Percentiles rank a stretch among this genome's conserved stretches.
Evolutionary conservation across 768 basidiomycete species (phyloP).

Genomic region (Tulasnella sp.): DNA sequence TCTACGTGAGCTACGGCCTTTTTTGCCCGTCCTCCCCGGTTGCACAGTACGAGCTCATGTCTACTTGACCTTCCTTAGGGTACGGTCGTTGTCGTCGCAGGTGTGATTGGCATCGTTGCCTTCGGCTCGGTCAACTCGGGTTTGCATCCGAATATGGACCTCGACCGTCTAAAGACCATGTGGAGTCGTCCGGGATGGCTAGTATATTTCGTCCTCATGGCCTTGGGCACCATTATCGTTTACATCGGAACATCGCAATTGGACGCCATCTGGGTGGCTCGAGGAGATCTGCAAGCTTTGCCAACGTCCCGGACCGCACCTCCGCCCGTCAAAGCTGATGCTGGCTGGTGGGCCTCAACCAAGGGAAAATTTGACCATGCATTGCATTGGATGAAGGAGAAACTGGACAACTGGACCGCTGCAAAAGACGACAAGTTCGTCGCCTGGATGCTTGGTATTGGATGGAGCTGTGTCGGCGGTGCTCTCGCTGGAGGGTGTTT

Average conservation of each 20-base stretch:
- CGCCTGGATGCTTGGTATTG: slow-evolving; percentile 86
- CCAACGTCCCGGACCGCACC: slow-evolving; percentile 31
- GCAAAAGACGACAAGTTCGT: slow-evolving; percentile 77
- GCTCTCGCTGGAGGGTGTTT: slow-evolving; percentile 82
- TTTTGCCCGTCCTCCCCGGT: background rate
- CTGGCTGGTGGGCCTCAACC: slow-evolving; percentile 32
- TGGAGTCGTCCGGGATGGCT: slow-evolving; percentile 89
- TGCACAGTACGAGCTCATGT: slow-evolving; percentile 10
- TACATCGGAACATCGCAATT: slow-evolving; percentile 64
- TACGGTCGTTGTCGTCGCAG: slow-evolving; percentile 71
- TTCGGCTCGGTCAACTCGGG: slow-evolving; percentile 82
- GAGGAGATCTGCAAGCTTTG: slow-evolving; percentile 58
- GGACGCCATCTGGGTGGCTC: slow-evolving; percentile 60
- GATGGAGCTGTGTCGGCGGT: slow-evolving; percentile 90
- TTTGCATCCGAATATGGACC: slow-evolving; percentile 62
- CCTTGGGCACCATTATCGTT: slow-evolving; percentile 54
- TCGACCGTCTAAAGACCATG: slow-evolving; percentile 65
- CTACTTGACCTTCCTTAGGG: slow-evolving; percentile 42
- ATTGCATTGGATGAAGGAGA: slow-evolving; percentile 50
- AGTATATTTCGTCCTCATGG: slow-evolving; percentile 78
- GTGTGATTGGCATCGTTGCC: slow-evolving; percentile 80
- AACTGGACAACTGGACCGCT: slow-evolving; percentile 66
- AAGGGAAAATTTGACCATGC: slow-evolving; percentile 38
- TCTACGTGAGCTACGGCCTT: slow-evolving; percentile 46
- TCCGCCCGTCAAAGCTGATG: background rate